Percentiles rank a stretch among this genome's conserved stretches.
phyloP scores from a whole-genome alignment of 768 basidiomycete species.

The Lactarius pseudohatsudake region DNA sequence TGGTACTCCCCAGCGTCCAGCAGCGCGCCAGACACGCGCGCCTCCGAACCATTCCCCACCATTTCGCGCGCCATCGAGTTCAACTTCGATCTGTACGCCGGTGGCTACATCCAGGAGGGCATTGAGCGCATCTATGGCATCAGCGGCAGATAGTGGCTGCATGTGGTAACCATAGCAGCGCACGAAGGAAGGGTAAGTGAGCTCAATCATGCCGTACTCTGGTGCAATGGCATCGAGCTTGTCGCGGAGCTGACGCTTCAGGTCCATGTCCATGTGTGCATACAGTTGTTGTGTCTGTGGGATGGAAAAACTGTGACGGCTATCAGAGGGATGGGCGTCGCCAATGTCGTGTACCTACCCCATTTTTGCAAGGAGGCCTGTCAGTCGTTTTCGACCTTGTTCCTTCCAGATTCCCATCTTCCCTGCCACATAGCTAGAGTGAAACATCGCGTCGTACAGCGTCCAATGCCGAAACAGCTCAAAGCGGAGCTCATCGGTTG shows the following conservation, averaged over 20 bases:
- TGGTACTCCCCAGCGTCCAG: conserved; percentile 33
- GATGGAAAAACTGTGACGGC: conserved; percentile 74
- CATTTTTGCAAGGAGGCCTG: conserved; percentile 96
- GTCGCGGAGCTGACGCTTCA: conserved; percentile 75
- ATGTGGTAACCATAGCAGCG: conserved; percentile 89
- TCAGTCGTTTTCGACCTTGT: conserved; percentile 82
- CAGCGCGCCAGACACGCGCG: conserved; percentile 64
- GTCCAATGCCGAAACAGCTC: conserved; percentile 98
- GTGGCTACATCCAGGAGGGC: conserved; percentile 89
- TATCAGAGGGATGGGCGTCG: conserved; percentile 9
- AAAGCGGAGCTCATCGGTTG: conserved; percentile 89
- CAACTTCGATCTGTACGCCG: conserved; percentile 88
- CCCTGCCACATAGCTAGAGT: conserved; percentile 93
- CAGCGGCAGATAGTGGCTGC: conserved; percentile 86
- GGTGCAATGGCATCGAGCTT: conserved; percentile 90
- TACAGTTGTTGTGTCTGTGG: conserved; percentile 92
- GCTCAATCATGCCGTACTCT: conserved; percentile 91
- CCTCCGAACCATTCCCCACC: conserved; percentile 98
- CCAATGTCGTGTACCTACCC: conserved; percentile 54
- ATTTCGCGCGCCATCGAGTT: conserved; percentile 81
- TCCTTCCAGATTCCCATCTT: conserved; percentile 98
- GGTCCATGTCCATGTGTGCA: conserved; percentile 93
- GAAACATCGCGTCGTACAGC: conserved; percentile 96
- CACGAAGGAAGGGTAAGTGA: conserved; percentile 91
- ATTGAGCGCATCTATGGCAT: conserved; percentile 86